Conservation (phyloP, 352 stramenopile genomes). For the Sclerospora graminicola region DNA sequence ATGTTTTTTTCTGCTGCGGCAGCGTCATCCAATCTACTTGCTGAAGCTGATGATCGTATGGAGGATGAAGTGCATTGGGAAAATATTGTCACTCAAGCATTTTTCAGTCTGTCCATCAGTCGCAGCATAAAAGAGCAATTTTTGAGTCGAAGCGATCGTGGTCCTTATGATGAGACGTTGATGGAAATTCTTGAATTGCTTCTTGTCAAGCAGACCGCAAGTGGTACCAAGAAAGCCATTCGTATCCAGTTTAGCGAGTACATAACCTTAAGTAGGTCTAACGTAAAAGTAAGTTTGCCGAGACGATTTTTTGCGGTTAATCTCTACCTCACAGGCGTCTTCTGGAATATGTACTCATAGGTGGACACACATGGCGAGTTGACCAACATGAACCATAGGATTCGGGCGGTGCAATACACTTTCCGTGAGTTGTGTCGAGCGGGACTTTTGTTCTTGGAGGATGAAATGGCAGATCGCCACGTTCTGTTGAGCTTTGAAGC, state of each 20-base stretch:
- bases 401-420: constrained; percentile 24
- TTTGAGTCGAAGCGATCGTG: constrained; percentile 6
- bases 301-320: background rate
- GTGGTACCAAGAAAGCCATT: background rate
- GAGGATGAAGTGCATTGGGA: constrained; percentile 24
- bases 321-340: background rate
- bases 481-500: constrained; percentile 43
- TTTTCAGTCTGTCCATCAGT: constrained; percentile 32
- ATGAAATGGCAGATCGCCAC: constrained; percentile 38
- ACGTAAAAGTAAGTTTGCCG: constrained; percentile 4
- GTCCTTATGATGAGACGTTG: constrained; percentile 21
- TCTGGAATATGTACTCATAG: background rate
- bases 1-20: constrained; percentile 26
- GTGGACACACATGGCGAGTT: background rate
- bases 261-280: constrained; percentile 3
- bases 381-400: constrained; percentile 8
- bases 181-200: constrained; percentile 28
- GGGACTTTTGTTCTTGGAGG: constrained; percentile 50
- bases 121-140: constrained; percentile 19
- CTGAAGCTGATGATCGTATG: background rate
- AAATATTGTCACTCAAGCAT: constrained; percentile 23
- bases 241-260: constrained; percentile 16
- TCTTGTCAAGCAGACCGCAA: constrained; percentile 18
- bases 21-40: background rate
- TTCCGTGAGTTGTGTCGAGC: constrained; percentile 33